Evolutionary conservation across 2,329 filamentous ascomycete species (phyloP), one percentile per base, ranked within the genome.

Genomic region (Drechslerella stenobrocha): DNA sequence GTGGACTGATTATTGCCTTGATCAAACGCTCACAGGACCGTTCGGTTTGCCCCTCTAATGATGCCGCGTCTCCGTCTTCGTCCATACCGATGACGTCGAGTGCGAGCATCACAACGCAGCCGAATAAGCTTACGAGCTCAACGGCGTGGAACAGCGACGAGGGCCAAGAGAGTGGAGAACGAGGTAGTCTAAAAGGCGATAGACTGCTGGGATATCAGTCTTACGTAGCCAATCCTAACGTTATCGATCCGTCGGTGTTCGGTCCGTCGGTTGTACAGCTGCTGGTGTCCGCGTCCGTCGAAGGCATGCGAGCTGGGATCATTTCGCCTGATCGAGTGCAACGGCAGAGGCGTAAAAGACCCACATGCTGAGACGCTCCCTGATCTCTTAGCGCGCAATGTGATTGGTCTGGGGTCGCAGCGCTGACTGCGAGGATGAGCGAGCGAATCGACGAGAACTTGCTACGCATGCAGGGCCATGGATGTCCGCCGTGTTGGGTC

Each of bases 241-340:
- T 59, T 58, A 66, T 60, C 45, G 44, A 47, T 51, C 63, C 63
- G 63, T 52, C 63, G 63, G 63, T 50, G 48, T 52, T 60, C 63
- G 63, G 63, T 56, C 63, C 63, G 63, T 67, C 63, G 63, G 63
- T 56, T 67, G 55, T 59, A 67, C 55, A 67, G 45, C n/a, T n/a
- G n/a, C n/a, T n/a, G 26, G 42, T 40, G 37, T 40, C 44, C n/a
- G 37, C 20, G 28, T 40, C 11, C 40, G 52, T 13, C 18, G 11
- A 40, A 28, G 32, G 30, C 46, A 47, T 30, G 42, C 11, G 24
- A 22, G 22, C 22, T 37, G 45, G 61, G 52, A 66, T 53, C 48
- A 50, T 44, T 64, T 66, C 61, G 53, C 61, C 53, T 50, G 52
- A 59, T 59, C 55, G 50, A 66, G 52, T 28, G 2, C 37, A 51